phyloP scores from a whole-genome alignment of 163 green algal genomes.

The Coccomyxa subellipsoidea region DNA sequence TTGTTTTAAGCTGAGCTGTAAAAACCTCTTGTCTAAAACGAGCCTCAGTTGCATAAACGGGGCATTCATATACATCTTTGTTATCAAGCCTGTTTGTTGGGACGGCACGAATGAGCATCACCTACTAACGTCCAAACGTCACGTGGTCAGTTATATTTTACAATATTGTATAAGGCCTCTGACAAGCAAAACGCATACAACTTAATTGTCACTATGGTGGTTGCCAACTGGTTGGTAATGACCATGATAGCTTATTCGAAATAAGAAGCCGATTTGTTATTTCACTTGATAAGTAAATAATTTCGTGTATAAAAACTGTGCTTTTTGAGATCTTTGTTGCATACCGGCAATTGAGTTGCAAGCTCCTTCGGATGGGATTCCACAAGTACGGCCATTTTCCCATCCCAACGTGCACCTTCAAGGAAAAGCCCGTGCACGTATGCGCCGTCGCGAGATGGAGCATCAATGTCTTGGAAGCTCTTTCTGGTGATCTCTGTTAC shows the following conservation, averaged over 20 bases:
- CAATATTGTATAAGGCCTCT: too few species aligned
- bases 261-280: not conserved
- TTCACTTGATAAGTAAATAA: too few species aligned
- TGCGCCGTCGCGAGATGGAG: constrained; percentile 68
- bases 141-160: too few species aligned
- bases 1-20: constrained; percentile 82
- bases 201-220: not conserved
- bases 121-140: constrained; percentile 16
- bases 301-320: too few species aligned
- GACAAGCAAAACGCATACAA: too few species aligned
- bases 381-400: constrained; percentile 79
- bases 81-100: constrained; percentile 77
- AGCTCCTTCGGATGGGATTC: constrained; percentile 90
- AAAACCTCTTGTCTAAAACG: constrained; percentile 93
- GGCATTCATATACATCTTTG: constrained; percentile 85
- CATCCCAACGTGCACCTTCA: constrained; percentile 90
- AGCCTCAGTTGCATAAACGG: constrained; percentile 89
- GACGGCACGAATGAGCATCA: constrained; percentile 75
- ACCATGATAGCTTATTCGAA: not conserved
- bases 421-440: constrained; percentile 88
- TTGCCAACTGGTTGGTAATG: not conserved
- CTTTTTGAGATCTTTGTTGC: too few species aligned
- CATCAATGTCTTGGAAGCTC: constrained; percentile 27
- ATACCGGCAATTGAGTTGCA: constrained; percentile 85
- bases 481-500: constrained; percentile 83